These are phyloP conservation scores for Paramecium tetraurelia DNA, from an alignment of 73 alveolate genomes.

Conservation along the genomic window DNA sequence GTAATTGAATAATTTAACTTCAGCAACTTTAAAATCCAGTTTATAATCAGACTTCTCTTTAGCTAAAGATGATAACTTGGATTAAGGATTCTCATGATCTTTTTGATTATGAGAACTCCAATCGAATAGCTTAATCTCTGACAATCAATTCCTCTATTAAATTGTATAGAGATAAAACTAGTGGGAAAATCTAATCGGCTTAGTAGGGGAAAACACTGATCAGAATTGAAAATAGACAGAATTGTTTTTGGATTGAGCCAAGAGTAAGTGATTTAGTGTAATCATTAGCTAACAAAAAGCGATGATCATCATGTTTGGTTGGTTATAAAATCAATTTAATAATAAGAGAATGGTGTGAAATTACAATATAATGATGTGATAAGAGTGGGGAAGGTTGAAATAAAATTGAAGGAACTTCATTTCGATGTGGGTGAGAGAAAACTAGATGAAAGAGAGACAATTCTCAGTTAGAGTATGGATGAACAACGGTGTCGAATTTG, in stretches of 20 bases:
- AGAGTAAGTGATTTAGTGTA: neutral
- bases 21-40: neutral
- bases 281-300: neutral
- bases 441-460: neutral
- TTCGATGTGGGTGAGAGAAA: neutral
- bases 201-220: neutral
- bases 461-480: neutral
- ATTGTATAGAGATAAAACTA: neutral
- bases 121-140: neutral
- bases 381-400: constrained; percentile 18
- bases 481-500: constrained; percentile 59
- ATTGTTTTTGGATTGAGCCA: constrained; percentile 20
- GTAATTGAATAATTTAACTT: neutral
- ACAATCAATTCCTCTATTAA: neutral
- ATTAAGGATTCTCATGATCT: constrained; percentile 65
- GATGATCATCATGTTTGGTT: neutral
- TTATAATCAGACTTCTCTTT: neutral
- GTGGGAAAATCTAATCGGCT: neutral
- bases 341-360: neutral
- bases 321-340: constrained; percentile 16
- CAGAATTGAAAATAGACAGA: neutral
- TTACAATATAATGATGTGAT: neutral
- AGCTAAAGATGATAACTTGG: constrained; percentile 57
- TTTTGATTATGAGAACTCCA: constrained; percentile 60
- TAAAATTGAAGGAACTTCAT: neutral